Conservation (phyloP, 148 eudicot species). For the Silene latifolia region DNA sequence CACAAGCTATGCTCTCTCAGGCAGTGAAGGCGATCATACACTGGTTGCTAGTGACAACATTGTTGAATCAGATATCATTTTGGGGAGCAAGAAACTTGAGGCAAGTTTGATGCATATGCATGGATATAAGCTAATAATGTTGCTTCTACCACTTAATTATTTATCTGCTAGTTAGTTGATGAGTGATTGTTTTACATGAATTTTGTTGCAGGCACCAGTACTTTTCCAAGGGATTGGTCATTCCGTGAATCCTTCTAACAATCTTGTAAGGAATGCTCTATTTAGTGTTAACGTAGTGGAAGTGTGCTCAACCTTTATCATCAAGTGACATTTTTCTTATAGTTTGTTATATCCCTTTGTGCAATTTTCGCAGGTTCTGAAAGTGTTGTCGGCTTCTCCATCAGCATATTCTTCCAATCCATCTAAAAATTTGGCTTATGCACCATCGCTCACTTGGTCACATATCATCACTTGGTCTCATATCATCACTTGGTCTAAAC, state of each 20-base stretch:
- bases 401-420: constrained; percentile 65
- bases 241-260: constrained; percentile 52
- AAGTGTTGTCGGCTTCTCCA: constrained; percentile 64
- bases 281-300: neutral
- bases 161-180: neutral
- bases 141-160: neutral
- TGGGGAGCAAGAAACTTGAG: constrained; percentile 62
- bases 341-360: neutral
- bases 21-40: constrained; percentile 61
- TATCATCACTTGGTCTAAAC: too few relatives aligned
- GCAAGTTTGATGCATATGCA: constrained; percentile 25
- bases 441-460: constrained; percentile 59
- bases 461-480: too few relatives aligned
- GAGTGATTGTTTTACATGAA: constrained; percentile 2
- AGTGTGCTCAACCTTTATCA: neutral
- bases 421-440: constrained; percentile 37
- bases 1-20: constrained; percentile 54
- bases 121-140: neutral
- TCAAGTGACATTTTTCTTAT: neutral
- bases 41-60: constrained; percentile 47
- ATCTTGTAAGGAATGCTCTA: constrained; percentile 39
- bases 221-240: constrained; percentile 63
- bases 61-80: constrained; percentile 52
- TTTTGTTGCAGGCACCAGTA: constrained; percentile 55
- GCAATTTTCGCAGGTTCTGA: constrained; percentile 38